Percentiles rank a stretch among this genome's conserved stretches.
phyloP scores from a whole-genome alignment of 1,284 basidiomycete genomes.

The Ceratobasidium sp. region DNA sequence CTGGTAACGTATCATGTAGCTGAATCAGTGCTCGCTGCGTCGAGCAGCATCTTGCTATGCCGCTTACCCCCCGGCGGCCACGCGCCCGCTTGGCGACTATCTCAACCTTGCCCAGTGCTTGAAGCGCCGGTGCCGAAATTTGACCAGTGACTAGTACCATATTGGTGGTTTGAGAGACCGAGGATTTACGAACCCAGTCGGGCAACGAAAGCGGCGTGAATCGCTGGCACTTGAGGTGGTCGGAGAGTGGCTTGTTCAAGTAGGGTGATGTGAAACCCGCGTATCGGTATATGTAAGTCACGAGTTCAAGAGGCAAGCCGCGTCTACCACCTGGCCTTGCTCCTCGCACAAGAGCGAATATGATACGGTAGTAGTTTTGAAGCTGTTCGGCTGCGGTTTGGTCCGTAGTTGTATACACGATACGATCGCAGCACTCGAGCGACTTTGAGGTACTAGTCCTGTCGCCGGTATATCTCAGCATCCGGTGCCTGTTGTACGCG shows the following conservation, averaged over 20 bases:
- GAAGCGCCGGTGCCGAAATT: background rate
- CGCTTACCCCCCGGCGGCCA: background rate
- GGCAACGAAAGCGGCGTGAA: background rate
- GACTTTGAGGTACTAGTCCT: too few relatives aligned
- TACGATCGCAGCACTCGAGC: too few relatives aligned
- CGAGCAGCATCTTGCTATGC: background rate
- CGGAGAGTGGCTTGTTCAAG: background rate
- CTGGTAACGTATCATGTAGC: background rate
- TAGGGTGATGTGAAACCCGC: background rate
- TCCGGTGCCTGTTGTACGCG: too few relatives aligned
- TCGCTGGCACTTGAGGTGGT: background rate
- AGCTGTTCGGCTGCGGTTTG: background rate
- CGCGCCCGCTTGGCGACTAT: background rate
- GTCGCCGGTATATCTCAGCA: too few relatives aligned
- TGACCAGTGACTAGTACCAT: background rate
- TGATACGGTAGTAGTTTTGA: background rate
- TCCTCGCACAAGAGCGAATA: background rate
- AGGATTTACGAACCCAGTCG: background rate
- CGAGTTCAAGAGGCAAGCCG: background rate
- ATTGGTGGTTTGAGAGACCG: background rate
- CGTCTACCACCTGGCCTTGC: background rate
- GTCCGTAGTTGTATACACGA: too few relatives aligned
- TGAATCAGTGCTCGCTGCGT: too few relatives aligned
- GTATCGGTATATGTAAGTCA: background rate
- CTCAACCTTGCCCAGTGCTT: background rate